Evolutionary conservation across 495 filamentous ascomycete species (phyloP).

Genomic region (Penicillium canariense): DNA sequence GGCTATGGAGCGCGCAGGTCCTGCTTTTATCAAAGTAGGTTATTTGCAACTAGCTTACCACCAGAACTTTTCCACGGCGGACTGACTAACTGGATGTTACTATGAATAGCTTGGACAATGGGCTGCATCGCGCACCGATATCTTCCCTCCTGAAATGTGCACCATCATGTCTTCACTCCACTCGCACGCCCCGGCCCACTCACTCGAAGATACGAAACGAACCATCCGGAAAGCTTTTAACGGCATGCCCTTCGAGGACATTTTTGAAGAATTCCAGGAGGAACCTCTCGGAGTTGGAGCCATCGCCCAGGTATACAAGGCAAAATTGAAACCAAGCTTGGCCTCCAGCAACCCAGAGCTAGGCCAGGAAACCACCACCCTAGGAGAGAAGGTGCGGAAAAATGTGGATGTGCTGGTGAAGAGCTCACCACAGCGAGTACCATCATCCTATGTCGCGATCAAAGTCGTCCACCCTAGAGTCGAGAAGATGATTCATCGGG

Average conservation of each 20-base stretch:
- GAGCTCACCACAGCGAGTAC: constrained; percentile 76
- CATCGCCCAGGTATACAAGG: constrained; percentile 97
- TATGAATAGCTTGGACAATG: constrained; percentile 85
- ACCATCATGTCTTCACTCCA: constrained; percentile 91
- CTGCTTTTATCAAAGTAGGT: constrained; percentile 94
- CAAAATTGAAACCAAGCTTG: constrained; percentile 81
- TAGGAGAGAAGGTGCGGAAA: constrained; percentile 42
- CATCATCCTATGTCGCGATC: constrained; percentile 90
- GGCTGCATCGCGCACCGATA: constrained; percentile 95
- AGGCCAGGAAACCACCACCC: background rate
- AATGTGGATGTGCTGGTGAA: constrained; percentile 87
- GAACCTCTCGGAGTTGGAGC: constrained; percentile 90
- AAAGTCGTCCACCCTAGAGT: constrained; percentile 95
- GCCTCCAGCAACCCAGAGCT: constrained; percentile 51
- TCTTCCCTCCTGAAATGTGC: constrained; percentile 95
- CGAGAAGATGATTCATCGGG: constrained; percentile 82
- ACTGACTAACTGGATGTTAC: constrained; percentile 1
- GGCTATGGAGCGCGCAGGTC: constrained; percentile 90
- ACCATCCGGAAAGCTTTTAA: constrained; percentile 80
- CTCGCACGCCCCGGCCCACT: constrained; percentile 90
- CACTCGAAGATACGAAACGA: constrained; percentile 72
- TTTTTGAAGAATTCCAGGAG: constrained; percentile 96
- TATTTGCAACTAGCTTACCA: background rate
- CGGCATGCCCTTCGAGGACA: constrained; percentile 76
- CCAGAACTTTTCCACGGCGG: background rate